These are phyloP conservation scores for Naematelia aurantialba DNA, from an alignment of 768 basidiomycete species.

Conservation along the genomic window DNA sequence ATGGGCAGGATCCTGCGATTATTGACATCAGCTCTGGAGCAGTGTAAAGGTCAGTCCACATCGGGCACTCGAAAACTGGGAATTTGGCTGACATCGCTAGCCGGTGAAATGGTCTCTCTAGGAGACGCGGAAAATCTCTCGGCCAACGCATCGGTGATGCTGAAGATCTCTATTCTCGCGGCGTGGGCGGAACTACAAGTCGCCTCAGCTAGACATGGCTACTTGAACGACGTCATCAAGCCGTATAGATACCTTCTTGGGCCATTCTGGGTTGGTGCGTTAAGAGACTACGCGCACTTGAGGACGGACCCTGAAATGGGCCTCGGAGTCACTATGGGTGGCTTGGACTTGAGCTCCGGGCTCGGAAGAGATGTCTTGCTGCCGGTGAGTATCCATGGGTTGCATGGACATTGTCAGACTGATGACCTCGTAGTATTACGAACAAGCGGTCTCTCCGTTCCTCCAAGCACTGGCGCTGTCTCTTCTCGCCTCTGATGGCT, in stretches of 20 bases:
- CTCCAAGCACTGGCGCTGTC: slow-evolving; percentile 77
- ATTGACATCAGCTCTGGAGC: slow-evolving; percentile 78
- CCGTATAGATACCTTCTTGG: slow-evolving; percentile 73
- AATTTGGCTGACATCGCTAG: slow-evolving; percentile 52
- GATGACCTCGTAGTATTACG: slow-evolving; percentile 66
- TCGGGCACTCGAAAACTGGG: not conserved
- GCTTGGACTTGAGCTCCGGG: slow-evolving; percentile 70
- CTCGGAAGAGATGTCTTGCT: slow-evolving; percentile 85
- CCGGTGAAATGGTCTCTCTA: slow-evolving; percentile 74
- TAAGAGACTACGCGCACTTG: slow-evolving; percentile 89
- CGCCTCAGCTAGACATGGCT: slow-evolving; percentile 67
- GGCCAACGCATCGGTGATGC: slow-evolving; percentile 91
- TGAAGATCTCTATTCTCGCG: slow-evolving; percentile 83
- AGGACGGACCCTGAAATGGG: slow-evolving; percentile 73
- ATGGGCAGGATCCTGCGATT: slow-evolving; percentile 95
- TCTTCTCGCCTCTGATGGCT: slow-evolving; percentile 67
- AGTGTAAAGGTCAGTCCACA: slow-evolving; percentile 71
- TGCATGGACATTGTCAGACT: not conserved
- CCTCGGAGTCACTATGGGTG: slow-evolving; percentile 54
- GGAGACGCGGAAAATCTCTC: slow-evolving; percentile 83
- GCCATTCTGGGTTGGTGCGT: slow-evolving; percentile 77
- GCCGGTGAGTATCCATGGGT: slow-evolving; percentile 61
- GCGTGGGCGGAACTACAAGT: slow-evolving; percentile 94
- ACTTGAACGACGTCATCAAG: slow-evolving; percentile 74
- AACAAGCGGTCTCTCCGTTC: slow-evolving; percentile 73